Evolutionary conservation across 2,329 filamentous ascomycete genomes (phyloP).

Genomic region (Aspergillus costaricaensis): DNA sequence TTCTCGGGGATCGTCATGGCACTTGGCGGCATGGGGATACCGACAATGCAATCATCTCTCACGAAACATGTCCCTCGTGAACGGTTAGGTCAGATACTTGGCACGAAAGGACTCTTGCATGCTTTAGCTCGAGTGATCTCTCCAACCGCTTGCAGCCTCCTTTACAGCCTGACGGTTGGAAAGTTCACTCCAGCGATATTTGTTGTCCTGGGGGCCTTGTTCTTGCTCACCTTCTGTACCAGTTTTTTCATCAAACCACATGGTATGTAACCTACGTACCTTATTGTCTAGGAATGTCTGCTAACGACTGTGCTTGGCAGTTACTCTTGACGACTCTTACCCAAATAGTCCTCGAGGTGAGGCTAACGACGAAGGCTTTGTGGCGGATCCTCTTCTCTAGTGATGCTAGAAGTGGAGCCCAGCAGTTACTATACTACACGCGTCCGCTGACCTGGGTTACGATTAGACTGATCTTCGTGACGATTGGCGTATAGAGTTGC

Average conservation of each 20-base stretch:
- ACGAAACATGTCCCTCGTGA: conserved; percentile 90
- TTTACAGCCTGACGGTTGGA: conserved; percentile 80
- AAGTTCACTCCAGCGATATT: conserved; percentile 81
- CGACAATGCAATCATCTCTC: conserved; percentile 78
- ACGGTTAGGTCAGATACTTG: conserved; percentile 81
- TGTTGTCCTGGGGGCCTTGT: conserved; percentile 68
- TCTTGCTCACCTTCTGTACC: conserved; percentile 64
- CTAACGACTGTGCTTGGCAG: neutral
- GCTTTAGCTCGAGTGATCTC: conserved; percentile 76
- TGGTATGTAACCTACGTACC: conserved; percentile 57
- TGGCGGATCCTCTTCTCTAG: conserved; percentile 1
- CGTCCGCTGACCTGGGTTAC: too few species aligned
- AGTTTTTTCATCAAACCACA: conserved; percentile 73
- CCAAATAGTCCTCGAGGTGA: neutral
- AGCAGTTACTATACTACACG: neutral
- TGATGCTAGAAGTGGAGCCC: neutral
- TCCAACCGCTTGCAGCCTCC: conserved; percentile 79
- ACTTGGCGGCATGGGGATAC: conserved; percentile 80
- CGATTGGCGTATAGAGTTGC: too few species aligned
- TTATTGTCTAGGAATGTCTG: neutral
- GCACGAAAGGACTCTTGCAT: conserved; percentile 83
- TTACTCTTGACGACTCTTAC: neutral
- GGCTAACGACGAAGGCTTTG: neutral
- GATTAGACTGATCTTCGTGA: neutral
- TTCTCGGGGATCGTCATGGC: conserved; percentile 71